Evolutionary conservation across 208 protist genomes (phyloP).

Genomic region (Trypanosoma mega): DNA sequence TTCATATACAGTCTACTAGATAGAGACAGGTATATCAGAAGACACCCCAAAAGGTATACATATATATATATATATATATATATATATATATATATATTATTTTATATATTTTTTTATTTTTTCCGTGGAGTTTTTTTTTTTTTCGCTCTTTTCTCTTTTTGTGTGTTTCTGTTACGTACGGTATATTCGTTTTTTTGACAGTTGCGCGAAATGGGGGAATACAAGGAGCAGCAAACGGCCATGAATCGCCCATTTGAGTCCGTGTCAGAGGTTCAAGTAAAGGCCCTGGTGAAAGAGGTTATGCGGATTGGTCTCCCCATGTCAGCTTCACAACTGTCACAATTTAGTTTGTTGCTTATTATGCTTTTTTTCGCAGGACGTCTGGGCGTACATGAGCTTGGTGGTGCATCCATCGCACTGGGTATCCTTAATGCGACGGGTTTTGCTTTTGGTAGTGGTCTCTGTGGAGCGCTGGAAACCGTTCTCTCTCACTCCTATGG

Average conservation of each 20-base stretch:
- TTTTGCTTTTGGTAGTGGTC: constrained; percentile 82
- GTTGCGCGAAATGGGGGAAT: background rate
- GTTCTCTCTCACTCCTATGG: constrained; percentile 79
- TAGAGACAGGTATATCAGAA: too few relatives aligned
- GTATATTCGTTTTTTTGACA: background rate
- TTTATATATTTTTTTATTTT: constrained; percentile 8
- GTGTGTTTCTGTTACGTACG: background rate
- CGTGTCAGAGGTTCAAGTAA: too few relatives aligned
- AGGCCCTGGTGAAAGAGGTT: constrained; percentile 7
- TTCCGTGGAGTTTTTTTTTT: background rate
- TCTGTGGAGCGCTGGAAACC: constrained; percentile 83
- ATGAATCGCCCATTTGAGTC: too few relatives aligned
- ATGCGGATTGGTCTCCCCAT: constrained; percentile 13
- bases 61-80: too few relatives aligned
- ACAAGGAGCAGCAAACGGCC: background rate
- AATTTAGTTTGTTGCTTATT: constrained; percentile 25
- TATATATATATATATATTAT: too few relatives aligned
- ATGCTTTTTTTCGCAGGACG: constrained; percentile 23
- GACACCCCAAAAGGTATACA: too few relatives aligned
- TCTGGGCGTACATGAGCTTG: constrained; percentile 65
- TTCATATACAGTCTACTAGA: too few relatives aligned
- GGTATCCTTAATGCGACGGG: constrained; percentile 84
- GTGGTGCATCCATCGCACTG: constrained; percentile 69
- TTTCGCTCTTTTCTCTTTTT: background rate
- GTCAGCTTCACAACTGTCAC: constrained; percentile 20